These are phyloP conservation scores for Kwoniella heveanensis DNA, from an alignment of 768 basidiomycete species.

Conservation along the genomic window DNA sequence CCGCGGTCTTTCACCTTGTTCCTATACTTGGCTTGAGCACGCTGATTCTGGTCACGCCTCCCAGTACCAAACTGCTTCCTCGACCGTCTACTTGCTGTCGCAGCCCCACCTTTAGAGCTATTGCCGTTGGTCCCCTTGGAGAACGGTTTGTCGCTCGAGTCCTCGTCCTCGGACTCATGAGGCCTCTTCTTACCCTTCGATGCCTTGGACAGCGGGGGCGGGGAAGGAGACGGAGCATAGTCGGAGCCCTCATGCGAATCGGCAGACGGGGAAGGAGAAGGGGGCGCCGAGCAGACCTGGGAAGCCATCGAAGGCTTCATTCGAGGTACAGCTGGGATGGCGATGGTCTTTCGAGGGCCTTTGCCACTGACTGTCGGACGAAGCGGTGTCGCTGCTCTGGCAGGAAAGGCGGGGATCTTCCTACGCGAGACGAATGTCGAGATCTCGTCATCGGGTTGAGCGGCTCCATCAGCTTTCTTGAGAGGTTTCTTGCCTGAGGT, in stretches of 20 bases:
- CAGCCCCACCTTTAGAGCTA: neutral
- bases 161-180: neutral
- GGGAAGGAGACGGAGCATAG: neutral
- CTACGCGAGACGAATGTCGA: neutral
- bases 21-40: conserved; percentile 13
- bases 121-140: neutral
- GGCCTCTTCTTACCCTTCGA: neutral
- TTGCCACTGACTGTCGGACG: neutral
- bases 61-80: neutral
- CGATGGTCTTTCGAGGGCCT: neutral
- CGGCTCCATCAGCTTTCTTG: neutral
- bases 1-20: conserved; percentile 13
- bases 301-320: neutral
- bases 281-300: neutral
- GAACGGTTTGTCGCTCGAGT: neutral
- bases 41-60: conserved; percentile 13
- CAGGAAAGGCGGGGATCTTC: neutral
- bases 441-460: neutral
- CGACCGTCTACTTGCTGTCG: neutral
- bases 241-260: neutral
- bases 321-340: neutral
- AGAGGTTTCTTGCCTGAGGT: no score
- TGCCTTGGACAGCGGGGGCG: neutral
- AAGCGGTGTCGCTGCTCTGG: neutral
- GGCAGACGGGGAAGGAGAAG: neutral